Evolutionary conservation across 257 asterid species (phyloP), one percentile per base, ranked within the genome.

Genomic region (Jacaranda copaia): DNA sequence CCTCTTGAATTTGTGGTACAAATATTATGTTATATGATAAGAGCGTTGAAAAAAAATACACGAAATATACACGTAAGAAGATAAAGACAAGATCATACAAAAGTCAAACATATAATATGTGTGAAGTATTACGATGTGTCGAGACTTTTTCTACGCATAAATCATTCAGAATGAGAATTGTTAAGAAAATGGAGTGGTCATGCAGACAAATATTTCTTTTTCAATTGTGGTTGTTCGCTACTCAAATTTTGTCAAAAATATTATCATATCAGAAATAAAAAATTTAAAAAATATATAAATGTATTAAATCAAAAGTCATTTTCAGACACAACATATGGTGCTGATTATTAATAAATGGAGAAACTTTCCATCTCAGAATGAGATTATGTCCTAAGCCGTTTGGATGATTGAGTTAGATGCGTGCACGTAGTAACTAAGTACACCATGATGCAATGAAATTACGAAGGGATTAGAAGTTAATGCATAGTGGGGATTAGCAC

Each of bases 371-470:
- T 12, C 11, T 11, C 11, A 61, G 18, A 9, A 32, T 35, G 13
- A 59, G 32, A 7, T n/a, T 10, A 11, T 35, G 25, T 18, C 5
- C 2, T 3, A 7, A 8, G 38, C 15, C 49, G 3, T 38, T 15
- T 19, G 19, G 74, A 65, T 46, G 7, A 32, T 55, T 11, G 59
- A 51, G 55, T 83, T 77, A 61, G 79, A 80, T 77, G 81, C 81
- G 81, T 80, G 80, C 80, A 83, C 78, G 74, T 77, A 42, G 35
- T 64, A 73, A 45, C 19, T 20, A 20, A 53, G 19, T 52, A 56
- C 12, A 43, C n/a, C 64, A 38, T 38, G n/a, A 48, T 70, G 43
- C 13, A 57, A 52, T 18, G 15, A 43, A 75, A 53, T 57, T 75
- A 18, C 32, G 52, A 35, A 15, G 20, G 48, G 58, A 64, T 45